These are phyloP conservation scores for Trametopsis cervina DNA, from an alignment of 768 basidiomycete species.

Conservation along the genomic window DNA sequence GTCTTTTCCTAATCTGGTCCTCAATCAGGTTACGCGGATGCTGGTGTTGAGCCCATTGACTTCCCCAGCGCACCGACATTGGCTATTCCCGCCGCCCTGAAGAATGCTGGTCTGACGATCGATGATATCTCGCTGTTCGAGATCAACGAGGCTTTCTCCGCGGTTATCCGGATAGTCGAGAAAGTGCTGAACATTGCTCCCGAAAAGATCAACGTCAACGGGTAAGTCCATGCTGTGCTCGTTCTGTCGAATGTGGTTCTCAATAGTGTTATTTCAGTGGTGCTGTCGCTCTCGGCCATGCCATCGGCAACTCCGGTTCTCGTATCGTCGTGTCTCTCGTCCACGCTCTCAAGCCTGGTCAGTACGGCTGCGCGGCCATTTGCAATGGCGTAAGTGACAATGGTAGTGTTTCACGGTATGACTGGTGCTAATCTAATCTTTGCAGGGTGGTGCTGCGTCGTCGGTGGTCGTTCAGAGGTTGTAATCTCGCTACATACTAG, in stretches of 20 bases:
- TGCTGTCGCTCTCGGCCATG: constrained; percentile 93
- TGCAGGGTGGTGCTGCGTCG: constrained; percentile 86
- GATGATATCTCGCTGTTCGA: constrained; percentile 90
- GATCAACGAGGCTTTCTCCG: constrained; percentile 97
- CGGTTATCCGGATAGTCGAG: constrained; percentile 86
- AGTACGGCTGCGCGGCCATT: constrained; percentile 94
- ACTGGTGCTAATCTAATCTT: constrained; percentile 10
- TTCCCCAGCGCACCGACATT: constrained; percentile 94
- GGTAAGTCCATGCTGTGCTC: constrained; percentile 39
- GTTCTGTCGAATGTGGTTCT: constrained; percentile 9
- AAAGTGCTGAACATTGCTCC: constrained; percentile 80
- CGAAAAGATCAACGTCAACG: constrained; percentile 84
- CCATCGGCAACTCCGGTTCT: constrained; percentile 93
- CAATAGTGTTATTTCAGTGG: constrained; percentile 51
- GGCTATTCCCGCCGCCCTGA: constrained; percentile 81
- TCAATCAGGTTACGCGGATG: constrained; percentile 85
- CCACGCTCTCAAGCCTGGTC: constrained; percentile 84
- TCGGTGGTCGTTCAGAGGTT: constrained; percentile 86
- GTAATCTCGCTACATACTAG: constrained; percentile 35
- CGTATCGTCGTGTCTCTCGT: constrained; percentile 91
- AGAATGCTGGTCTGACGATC: constrained; percentile 76
- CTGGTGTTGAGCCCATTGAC: constrained; percentile 93
- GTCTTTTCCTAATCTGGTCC: constrained; percentile 7
- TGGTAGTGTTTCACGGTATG: not conserved
- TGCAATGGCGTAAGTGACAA: constrained; percentile 83